Conservation (phyloP, 257 asterid species). For the Solanum medicagineum region DNA sequence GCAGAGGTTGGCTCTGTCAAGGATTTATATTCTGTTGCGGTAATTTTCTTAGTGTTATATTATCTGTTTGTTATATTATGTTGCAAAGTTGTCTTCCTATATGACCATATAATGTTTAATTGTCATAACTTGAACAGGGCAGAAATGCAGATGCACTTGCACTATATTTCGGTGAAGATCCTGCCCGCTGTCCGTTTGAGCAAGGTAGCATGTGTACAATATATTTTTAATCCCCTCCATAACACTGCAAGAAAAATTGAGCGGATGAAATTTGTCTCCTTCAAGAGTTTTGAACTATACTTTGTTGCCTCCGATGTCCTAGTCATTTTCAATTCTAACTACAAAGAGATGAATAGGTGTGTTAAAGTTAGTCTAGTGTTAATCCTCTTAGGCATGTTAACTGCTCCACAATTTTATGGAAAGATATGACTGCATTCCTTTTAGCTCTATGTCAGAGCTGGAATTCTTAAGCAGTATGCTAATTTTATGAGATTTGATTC, state of each 20-base stretch:
- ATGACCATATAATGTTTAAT: neutral
- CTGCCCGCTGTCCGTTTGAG: conserved; percentile 90
- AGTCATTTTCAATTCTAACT: neutral
- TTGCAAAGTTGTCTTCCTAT: neutral
- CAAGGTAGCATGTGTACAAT: conserved; percentile 49
- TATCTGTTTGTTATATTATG: neutral
- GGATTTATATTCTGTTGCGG: conserved; percentile 78
- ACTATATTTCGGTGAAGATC: conserved; percentile 95
- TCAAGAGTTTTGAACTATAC: neutral
- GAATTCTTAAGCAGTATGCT: neutral
- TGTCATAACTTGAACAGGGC: conserved; percentile 47
- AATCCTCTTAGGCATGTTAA: neutral
- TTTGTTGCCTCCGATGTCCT: neutral
- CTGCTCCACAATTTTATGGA: neutral
- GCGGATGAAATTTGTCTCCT: neutral
- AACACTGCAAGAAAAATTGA: neutral
- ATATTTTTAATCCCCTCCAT: neutral
- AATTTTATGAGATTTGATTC: neutral
- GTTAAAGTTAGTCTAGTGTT: neutral
- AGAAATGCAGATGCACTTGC: conserved; percentile 95
- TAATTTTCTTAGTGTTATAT: conserved; percentile 21
- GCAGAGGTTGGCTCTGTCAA: conserved; percentile 61
- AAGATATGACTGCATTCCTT: neutral
- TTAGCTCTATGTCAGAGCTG: neutral
- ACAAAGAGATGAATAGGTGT: neutral